Evolutionary conservation across 2,329 filamentous ascomycete genomes (phyloP).

Genomic region (Drechslera avenae): DNA sequence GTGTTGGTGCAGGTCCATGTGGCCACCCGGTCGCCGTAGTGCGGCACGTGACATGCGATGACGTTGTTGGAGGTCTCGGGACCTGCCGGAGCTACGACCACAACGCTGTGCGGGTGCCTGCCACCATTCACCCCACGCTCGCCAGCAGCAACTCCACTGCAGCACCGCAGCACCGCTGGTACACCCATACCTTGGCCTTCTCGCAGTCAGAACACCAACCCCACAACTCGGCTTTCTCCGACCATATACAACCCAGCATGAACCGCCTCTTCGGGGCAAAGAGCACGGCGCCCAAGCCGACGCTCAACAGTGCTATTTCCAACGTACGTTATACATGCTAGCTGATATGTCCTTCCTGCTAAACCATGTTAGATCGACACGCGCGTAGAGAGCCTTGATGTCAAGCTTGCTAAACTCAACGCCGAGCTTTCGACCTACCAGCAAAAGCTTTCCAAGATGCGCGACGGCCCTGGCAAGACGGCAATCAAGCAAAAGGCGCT

Average conservation of each 20-base stretch:
- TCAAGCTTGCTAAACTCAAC: conserved; percentile 91
- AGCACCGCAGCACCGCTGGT: not conserved
- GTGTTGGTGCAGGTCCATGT: not conserved
- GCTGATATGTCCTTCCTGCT: conserved; percentile 17
- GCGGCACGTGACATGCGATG: conserved; percentile 14
- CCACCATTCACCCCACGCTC: conserved; percentile 12
- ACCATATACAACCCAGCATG: conserved; percentile 61
- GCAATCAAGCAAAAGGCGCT: conserved; percentile 93
- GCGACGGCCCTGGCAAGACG: conserved; percentile 90
- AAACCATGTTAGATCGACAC: conserved; percentile 68
- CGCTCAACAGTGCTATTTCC: conserved; percentile 78
- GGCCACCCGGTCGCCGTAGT: not conserved
- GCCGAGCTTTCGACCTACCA: conserved; percentile 89
- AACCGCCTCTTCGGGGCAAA: conserved; percentile 95
- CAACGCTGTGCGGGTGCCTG: conserved; percentile 7
- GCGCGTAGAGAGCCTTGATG: conserved; percentile 84
- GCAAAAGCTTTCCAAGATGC: conserved; percentile 85
- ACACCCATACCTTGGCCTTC: not conserved
- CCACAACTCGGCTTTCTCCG: no score
- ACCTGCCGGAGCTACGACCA: conserved; percentile 14
- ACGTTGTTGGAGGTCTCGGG: conserved; percentile 7
- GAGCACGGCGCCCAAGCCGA: conserved; percentile 85
- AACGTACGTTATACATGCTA: conserved; percentile 62
- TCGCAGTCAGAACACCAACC: no score
- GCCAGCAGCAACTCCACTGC: not conserved